Conservation (phyloP, 192 early-diverging fungal species). For the Thamnidium elegans region DNA sequence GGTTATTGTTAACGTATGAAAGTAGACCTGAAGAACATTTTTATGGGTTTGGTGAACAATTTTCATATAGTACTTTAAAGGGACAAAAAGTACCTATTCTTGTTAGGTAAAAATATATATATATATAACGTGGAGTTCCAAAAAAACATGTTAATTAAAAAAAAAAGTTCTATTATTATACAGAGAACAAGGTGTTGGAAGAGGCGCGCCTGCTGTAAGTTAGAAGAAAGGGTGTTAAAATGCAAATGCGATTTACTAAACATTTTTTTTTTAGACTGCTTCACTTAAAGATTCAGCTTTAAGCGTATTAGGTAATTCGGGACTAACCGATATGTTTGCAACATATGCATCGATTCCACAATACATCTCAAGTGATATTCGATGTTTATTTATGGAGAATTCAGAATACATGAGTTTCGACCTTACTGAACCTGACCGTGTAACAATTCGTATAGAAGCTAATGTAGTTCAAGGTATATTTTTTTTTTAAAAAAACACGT, state of each 20-base stretch:
- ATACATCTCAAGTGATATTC: constrained; percentile 35
- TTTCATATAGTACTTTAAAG: constrained; percentile 27
- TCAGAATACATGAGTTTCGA: constrained; percentile 40
- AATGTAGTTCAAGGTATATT: constrained; percentile 12
- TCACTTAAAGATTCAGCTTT: constrained; percentile 19
- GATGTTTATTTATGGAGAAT: constrained; percentile 34
- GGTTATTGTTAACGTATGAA: constrained; percentile 23
- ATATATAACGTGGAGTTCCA: neutral
- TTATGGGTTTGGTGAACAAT: constrained; percentile 47
- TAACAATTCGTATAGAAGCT: constrained; percentile 27
- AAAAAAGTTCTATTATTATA: neutral
- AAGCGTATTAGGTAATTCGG: constrained; percentile 15
- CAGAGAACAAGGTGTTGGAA: constrained; percentile 40
- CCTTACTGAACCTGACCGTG: constrained; percentile 29
- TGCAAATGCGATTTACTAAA: no score
- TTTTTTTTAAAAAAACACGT: neutral
- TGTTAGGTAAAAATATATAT: constrained; percentile 20
- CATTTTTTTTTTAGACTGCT: constrained; percentile 5
- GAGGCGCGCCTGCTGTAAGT: constrained; percentile 32
- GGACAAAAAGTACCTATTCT: constrained; percentile 42
- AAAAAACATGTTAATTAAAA: neutral
- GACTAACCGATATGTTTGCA: constrained; percentile 26
- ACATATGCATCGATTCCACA: constrained; percentile 41
- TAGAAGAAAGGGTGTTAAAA: neutral
- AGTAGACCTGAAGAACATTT: constrained; percentile 35